Evolutionary conservation across 495 filamentous ascomycete genomes (phyloP).

Genomic region (Ascodesmis nigricans): DNA sequence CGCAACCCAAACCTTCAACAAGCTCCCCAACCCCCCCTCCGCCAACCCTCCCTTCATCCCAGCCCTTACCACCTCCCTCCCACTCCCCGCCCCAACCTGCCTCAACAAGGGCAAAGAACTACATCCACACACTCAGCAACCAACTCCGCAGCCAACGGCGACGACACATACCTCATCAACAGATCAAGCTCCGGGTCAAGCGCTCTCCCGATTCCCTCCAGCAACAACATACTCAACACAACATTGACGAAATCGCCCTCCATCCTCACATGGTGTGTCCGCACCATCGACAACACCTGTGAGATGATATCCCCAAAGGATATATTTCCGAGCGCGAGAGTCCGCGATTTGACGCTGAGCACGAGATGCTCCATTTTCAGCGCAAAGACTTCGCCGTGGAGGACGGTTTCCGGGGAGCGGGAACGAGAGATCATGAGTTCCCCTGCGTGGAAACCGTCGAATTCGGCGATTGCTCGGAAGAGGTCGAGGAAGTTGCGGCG

Average conservation of each 20-base stretch:
- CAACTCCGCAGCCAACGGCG: slow-evolving; percentile 32
- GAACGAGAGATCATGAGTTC: slow-evolving; percentile 92
- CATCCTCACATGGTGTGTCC: slow-evolving; percentile 75
- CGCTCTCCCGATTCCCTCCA: slow-evolving; percentile 82
- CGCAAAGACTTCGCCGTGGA: slow-evolving; percentile 74
- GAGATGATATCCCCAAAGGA: slow-evolving; percentile 90
- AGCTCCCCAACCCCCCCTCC: slow-evolving; percentile 36
- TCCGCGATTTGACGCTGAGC: slow-evolving; percentile 65
- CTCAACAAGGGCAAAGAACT: slow-evolving; percentile 82
- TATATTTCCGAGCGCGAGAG: slow-evolving; percentile 81
- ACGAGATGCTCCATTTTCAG: slow-evolving; percentile 94
- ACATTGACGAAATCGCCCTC: slow-evolving; percentile 99
- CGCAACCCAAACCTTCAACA: slow-evolving; percentile 85
- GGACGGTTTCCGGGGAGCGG: slow-evolving; percentile 68
- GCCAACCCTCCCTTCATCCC: slow-evolving; percentile 26
- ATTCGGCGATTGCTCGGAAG: slow-evolving; percentile 88
- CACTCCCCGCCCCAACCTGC: slow-evolving; percentile 45
- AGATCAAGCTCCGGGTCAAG: slow-evolving; percentile 76
- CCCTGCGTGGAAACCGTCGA: slow-evolving; percentile 88
- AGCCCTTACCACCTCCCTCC: slow-evolving; percentile 39
- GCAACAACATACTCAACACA: slow-evolving; percentile 75
- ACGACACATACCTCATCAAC: slow-evolving; percentile 42
- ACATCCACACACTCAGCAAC: slow-evolving; percentile 34
- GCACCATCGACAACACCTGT: slow-evolving; percentile 78
- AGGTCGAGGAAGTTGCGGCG: slow-evolving; percentile 84